These are phyloP conservation scores for Pugionium cornutum DNA, from an alignment of 345 rosid species.

Conservation along the genomic window DNA sequence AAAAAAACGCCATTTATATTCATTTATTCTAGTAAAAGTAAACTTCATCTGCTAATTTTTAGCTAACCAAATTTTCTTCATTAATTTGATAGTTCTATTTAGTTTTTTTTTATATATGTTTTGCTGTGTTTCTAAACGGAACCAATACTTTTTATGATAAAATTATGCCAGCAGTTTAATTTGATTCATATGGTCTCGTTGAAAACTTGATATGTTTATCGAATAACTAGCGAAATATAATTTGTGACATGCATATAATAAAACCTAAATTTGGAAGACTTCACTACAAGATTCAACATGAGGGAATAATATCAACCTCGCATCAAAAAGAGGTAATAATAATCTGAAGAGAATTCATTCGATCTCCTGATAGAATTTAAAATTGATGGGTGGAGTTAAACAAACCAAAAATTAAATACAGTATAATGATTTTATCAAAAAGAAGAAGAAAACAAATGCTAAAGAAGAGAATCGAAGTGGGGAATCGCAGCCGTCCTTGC, in stretches of 20 bases:
- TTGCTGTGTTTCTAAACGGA: background rate
- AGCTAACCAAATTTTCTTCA: background rate
- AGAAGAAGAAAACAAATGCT: constrained; percentile 16
- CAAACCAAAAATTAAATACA: background rate
- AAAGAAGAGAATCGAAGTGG: constrained; percentile 26
- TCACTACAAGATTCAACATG: background rate
- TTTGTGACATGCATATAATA: constrained; percentile 9
- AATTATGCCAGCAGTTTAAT: background rate
- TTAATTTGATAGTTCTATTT: background rate
- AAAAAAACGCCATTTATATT: background rate
- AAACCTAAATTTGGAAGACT: background rate
- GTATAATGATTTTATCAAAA: background rate
- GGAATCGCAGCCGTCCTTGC: constrained; percentile 41
- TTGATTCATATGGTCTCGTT: constrained; percentile 25
- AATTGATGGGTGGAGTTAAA: constrained; percentile 1
- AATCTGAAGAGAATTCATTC: background rate
- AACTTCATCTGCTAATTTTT: background rate
- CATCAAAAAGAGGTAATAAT: background rate
- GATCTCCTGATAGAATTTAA: background rate
- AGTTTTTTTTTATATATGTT: background rate
- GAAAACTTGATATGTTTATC: background rate
- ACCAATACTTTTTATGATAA: background rate
- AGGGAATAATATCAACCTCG: constrained; percentile 5
- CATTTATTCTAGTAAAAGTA: background rate
- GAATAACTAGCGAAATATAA: background rate